A percentile compares a stretch with the other conserved stretches of the same genome.
These are phyloP conservation scores for Yamadazyma kanchanaburiensis DNA, from an alignment of 1,139 yeast genomes.

Conservation along the genomic window DNA sequence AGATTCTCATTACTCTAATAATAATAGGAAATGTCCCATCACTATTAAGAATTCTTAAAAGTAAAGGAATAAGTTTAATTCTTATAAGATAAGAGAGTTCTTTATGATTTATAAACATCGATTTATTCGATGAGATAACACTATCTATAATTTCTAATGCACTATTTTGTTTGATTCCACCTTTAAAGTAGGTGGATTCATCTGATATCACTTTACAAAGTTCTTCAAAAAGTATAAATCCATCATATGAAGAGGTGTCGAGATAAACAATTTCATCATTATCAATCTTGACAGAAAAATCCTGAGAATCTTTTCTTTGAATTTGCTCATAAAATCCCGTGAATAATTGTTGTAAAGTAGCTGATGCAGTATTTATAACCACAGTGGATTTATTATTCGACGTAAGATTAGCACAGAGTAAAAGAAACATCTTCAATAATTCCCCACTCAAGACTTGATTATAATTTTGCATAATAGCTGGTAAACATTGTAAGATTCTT, in stretches of 20 bases:
- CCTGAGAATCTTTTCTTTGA: not conserved
- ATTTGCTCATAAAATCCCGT: constrained; percentile 72
- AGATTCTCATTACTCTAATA: constrained; percentile 71
- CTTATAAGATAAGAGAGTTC: constrained; percentile 68
- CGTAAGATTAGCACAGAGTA: constrained; percentile 71
- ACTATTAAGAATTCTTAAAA: constrained; percentile 63
- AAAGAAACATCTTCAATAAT: constrained; percentile 55
- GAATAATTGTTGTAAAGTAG: constrained; percentile 84
- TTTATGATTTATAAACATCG: constrained; percentile 51
- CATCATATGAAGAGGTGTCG: constrained; percentile 61
- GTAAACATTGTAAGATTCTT: constrained; percentile 81
- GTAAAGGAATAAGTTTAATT: constrained; percentile 67
- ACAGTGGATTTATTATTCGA: constrained; percentile 67
- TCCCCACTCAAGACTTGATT: constrained; percentile 52
- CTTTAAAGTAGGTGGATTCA: constrained; percentile 42
- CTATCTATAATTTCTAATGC: constrained; percentile 82
- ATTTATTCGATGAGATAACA: constrained; percentile 52
- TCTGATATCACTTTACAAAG: constrained; percentile 62
- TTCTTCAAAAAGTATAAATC: constrained; percentile 65
- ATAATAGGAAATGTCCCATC: constrained; percentile 62
- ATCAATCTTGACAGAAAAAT: constrained; percentile 2
- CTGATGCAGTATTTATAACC: constrained; percentile 89
- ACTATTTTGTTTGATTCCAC: constrained; percentile 60
- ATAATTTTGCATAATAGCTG: constrained; percentile 68
- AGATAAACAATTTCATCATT: constrained; percentile 21